Percentiles rank a stretch among this genome's conserved stretches.
Evolutionary conservation across 2,329 filamentous ascomycete species (phyloP).

Genomic region (Alternaria arborescens): DNA sequence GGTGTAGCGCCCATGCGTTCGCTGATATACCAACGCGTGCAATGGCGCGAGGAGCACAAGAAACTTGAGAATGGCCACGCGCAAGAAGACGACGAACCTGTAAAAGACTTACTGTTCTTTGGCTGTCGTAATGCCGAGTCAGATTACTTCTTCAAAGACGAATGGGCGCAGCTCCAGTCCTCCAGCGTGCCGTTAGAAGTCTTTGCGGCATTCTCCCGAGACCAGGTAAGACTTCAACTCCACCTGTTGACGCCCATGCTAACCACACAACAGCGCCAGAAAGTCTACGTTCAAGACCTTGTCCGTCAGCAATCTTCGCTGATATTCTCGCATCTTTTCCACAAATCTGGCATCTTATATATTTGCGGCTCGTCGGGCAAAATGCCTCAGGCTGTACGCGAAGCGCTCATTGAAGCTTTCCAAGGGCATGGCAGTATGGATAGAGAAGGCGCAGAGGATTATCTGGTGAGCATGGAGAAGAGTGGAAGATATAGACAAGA

Average conservation of each 20-base stretch:
- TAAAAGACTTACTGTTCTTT: conserved; percentile 72
- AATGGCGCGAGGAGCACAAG: conserved; percentile 46
- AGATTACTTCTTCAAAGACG: conserved; percentile 83
- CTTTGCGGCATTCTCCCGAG: conserved; percentile 74
- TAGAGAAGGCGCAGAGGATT: conserved; percentile 63
- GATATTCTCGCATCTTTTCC: conserved; percentile 63
- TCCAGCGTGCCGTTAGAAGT: conserved; percentile 60
- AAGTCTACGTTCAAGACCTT: conserved; percentile 73
- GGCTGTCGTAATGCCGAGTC: conserved; percentile 77
- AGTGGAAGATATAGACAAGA: conserved; percentile 71
- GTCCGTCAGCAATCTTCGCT: conserved; percentile 61
- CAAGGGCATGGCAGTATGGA: conserved; percentile 51
- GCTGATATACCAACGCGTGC: conserved; percentile 75
- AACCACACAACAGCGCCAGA: conserved; percentile 53
- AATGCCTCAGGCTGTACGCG: conserved; percentile 75
- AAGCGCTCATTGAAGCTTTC: conserved; percentile 71
- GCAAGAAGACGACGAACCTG: not conserved
- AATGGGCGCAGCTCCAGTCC: conserved; percentile 68
- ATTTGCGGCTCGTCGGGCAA: conserved; percentile 70
- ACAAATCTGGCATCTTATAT: conserved; percentile 63
- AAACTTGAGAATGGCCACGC: not conserved
- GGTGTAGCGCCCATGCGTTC: conserved; percentile 85
- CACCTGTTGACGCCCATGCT: not conserved
- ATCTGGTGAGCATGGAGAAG: conserved; percentile 67
- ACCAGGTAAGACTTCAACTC: conserved; percentile 57